These are phyloP conservation scores for Neofusicoccum cordaticola DNA, from an alignment of 2,329 filamentous ascomycete genomes.

Conservation along the genomic window DNA sequence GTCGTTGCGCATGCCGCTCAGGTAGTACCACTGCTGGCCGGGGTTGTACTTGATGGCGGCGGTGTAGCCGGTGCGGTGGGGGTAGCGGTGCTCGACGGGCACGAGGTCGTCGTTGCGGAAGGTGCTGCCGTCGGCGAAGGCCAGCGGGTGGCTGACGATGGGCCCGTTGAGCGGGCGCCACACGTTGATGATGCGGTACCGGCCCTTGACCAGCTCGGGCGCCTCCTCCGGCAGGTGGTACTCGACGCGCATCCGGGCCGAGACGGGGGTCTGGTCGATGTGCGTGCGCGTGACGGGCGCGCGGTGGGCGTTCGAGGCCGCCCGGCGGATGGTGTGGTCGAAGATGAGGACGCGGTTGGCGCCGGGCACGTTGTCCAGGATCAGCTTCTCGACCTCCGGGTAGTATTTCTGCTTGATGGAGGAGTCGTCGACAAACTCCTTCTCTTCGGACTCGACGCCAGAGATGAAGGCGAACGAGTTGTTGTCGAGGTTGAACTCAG, in stretches of 20 bases:
- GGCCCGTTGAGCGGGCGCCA: slow-evolving; percentile 67
- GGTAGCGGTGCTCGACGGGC: slow-evolving; percentile 71
- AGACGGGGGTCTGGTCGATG: slow-evolving; percentile 74
- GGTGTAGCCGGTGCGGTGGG: slow-evolving; percentile 69
- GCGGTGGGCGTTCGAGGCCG: slow-evolving; percentile 57
- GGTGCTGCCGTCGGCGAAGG: slow-evolving; percentile 55
- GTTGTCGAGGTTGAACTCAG: slow-evolving; percentile 63
- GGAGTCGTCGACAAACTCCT: slow-evolving; percentile 64
- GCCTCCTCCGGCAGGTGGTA: slow-evolving; percentile 62
- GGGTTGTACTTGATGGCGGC: slow-evolving; percentile 63
- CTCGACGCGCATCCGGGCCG: slow-evolving; percentile 65
- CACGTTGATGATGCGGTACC: slow-evolving; percentile 83
- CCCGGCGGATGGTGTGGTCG: slow-evolving; percentile 82
- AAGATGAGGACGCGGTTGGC: slow-evolving; percentile 69
- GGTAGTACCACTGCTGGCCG: slow-evolving; percentile 72
- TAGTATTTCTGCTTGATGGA: slow-evolving; percentile 75
- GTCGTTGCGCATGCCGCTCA: slow-evolving; percentile 70
- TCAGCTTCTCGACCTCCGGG: slow-evolving; percentile 72
- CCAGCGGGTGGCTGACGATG: slow-evolving; percentile 57
- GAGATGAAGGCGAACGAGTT: slow-evolving; percentile 71
- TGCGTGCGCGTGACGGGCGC: slow-evolving; percentile 71
- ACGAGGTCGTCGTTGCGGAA: slow-evolving; percentile 64
- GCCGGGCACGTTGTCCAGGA: slow-evolving; percentile 66
- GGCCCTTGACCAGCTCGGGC: slow-evolving; percentile 60
- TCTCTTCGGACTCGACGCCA: slow-evolving; percentile 55